These are phyloP conservation scores for Coemansia sp. DNA, from an alignment of 192 early-diverging fungal species.

Conservation along the genomic window DNA sequence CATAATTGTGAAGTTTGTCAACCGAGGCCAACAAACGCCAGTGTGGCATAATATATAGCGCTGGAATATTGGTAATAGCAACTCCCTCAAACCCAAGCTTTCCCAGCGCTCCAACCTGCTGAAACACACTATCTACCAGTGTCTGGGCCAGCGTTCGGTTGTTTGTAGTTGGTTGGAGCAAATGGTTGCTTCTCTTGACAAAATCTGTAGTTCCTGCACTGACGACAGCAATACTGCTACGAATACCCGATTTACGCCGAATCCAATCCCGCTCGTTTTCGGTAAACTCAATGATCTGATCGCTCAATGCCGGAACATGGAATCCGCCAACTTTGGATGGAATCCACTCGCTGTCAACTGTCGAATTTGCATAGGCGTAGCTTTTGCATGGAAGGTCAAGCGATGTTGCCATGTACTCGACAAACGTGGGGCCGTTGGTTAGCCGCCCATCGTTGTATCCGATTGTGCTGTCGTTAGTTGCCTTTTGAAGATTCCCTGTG, in stretches of 20 bases:
- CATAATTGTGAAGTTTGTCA: slow-evolving; percentile 10
- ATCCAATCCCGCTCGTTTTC: slow-evolving; percentile 21
- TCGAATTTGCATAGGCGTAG: slow-evolving; percentile 14
- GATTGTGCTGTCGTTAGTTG: slow-evolving; percentile 16
- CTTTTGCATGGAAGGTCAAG: slow-evolving; percentile 5
- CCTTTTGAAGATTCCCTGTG: slow-evolving; percentile 18
- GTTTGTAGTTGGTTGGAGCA: neutral
- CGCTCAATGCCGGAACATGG: slow-evolving; percentile 4
- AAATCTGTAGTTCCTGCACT: slow-evolving; percentile 14
- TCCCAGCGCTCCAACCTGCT: slow-evolving; percentile 6
- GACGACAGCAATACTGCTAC: slow-evolving; percentile 14
- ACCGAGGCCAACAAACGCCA: slow-evolving; percentile 14
- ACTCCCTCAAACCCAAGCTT: slow-evolving; percentile 21
- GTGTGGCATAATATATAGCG: slow-evolving; percentile 15
- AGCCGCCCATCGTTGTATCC: slow-evolving; percentile 16
- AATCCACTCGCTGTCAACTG: neutral
- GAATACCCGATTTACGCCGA: slow-evolving; percentile 14
- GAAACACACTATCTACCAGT: slow-evolving; percentile 7
- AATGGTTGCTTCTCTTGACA: neutral
- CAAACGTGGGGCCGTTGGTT: slow-evolving; percentile 25
- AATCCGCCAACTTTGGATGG: neutral
- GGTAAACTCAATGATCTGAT: slow-evolving; percentile 19
- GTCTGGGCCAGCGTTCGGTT: neutral
- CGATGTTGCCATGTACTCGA: slow-evolving; percentile 26
- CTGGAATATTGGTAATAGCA: slow-evolving; percentile 15